These are phyloP conservation scores for Boletus speciosus DNA, from an alignment of 768 basidiomycete species.

Conservation along the genomic window DNA sequence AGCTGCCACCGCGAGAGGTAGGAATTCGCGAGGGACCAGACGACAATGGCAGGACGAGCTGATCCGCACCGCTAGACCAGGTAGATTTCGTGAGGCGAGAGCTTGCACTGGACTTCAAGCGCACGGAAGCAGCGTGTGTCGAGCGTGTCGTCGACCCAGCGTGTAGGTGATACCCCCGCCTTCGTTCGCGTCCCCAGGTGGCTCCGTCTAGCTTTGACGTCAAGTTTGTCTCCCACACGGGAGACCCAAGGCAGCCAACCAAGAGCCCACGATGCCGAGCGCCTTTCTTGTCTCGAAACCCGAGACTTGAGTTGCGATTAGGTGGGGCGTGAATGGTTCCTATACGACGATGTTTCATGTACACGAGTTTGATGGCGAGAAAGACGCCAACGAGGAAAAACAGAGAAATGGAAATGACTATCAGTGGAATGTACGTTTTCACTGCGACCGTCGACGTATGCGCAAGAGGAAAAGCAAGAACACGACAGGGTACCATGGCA, in stretches of 20 bases:
- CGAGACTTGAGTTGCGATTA: not conserved
- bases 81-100: conserved; percentile 11
- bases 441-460: not conserved
- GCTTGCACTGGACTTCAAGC: not conserved
- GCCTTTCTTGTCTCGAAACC: conserved; percentile 4
- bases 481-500: conserved; percentile 2
- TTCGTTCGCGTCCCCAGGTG: conserved; percentile 6
- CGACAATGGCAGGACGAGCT: not conserved
- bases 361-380: conserved; percentile 23
- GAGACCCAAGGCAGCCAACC: conserved; percentile 32
- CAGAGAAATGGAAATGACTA: conserved; percentile 11
- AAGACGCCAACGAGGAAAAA: conserved; percentile 16
- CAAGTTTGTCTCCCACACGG: conserved; percentile 28
- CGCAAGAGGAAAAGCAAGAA: conserved; percentile 13
- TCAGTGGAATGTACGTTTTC: conserved; percentile 9
- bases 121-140: not conserved
- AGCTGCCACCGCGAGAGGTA: not conserved
- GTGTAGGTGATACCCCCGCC: conserved; percentile 4
- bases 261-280: conserved; percentile 13
- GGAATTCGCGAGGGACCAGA: not conserved
- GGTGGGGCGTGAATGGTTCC: conserved; percentile 21
- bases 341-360: conserved; percentile 30
- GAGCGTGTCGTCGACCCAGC: conserved; percentile 6
- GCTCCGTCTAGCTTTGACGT: conserved; percentile 11
- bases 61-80: conserved; percentile 4